phyloP scores from a whole-genome alignment of 495 filamentous ascomycete species.

The Arthonia radiata region DNA sequence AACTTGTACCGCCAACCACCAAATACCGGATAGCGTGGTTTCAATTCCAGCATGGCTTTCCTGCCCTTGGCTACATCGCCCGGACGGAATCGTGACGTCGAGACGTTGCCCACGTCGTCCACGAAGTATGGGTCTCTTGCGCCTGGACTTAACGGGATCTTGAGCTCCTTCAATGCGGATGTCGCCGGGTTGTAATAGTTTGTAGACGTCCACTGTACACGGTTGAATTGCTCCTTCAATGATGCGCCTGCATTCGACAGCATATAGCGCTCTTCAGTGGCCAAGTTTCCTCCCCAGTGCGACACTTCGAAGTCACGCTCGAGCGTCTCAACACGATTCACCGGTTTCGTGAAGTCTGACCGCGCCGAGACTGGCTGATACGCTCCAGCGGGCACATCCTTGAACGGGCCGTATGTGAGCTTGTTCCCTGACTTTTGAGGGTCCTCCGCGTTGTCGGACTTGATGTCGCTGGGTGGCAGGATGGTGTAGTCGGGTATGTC shows the following conservation, averaged over 20 bases:
- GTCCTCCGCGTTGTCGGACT: constrained; percentile 32
- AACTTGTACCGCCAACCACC: constrained; percentile 97
- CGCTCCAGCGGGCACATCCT: constrained; percentile 47
- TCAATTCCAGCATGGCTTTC: constrained; percentile 67
- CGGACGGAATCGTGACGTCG: constrained; percentile 73
- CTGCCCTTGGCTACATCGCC: constrained; percentile 45
- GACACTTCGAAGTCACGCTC: constrained; percentile 86
- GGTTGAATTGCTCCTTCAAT: constrained; percentile 62
- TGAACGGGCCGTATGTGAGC: constrained; percentile 84
- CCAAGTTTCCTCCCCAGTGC: constrained; percentile 94
- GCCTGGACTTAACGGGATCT: constrained; percentile 52
- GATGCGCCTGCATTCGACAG: constrained; percentile 66
- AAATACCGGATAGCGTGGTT: constrained; percentile 79
- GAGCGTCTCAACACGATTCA: constrained; percentile 46
- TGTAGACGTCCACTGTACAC: constrained; percentile 56
- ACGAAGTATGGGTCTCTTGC: constrained; percentile 75
- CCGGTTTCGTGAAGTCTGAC: constrained; percentile 86
- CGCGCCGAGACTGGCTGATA: constrained; percentile 48
- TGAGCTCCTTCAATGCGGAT: constrained; percentile 58
- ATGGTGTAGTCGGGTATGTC: constrained; percentile 69
- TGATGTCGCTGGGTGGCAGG: constrained; percentile 26
- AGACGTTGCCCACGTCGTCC: constrained; percentile 92
- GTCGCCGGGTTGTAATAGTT: constrained; percentile 53
- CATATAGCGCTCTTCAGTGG: constrained; percentile 81
- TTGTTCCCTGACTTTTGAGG: constrained; percentile 64